phyloP scores from a whole-genome alignment of 163 green algal genomes.

The Scenedesmus sp. region DNA sequence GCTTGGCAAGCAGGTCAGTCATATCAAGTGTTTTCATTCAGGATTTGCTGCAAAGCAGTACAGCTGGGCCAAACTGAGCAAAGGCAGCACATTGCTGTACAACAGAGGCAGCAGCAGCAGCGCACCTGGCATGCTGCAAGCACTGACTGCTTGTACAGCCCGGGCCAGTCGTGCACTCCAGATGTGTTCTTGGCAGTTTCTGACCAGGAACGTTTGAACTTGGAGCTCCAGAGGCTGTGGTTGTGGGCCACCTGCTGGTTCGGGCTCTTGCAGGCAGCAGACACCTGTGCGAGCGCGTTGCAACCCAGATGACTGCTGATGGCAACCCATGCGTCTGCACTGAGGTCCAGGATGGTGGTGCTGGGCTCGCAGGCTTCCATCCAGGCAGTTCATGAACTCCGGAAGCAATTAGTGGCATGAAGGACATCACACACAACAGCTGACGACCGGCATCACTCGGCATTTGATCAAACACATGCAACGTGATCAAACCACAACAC shows the following conservation, averaged over 20 bases:
- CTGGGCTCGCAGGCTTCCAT: not conserved
- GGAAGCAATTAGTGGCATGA: not conserved
- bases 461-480: not conserved
- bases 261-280: not conserved
- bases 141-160: not conserved
- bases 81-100: not conserved
- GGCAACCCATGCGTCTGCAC: not conserved
- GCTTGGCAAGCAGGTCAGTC: too few relatives aligned
- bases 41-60: not conserved
- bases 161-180: not conserved
- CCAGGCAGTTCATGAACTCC: not conserved
- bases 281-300: not conserved
- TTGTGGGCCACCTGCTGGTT: constrained; percentile 8
- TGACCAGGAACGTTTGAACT: not conserved
- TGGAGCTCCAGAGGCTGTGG: constrained; percentile 8
- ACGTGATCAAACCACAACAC: not conserved
- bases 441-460: not conserved
- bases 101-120: not conserved
- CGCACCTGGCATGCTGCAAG: constrained; percentile 6
- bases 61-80: too few relatives aligned
- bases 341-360: not conserved
- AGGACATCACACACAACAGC: not conserved
- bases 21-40: not conserved
- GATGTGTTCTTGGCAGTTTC: not conserved
- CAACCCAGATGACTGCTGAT: not conserved